Conservation (phyloP, 2,329 filamentous ascomycete genomes). For the Diaporthe sp. region DNA sequence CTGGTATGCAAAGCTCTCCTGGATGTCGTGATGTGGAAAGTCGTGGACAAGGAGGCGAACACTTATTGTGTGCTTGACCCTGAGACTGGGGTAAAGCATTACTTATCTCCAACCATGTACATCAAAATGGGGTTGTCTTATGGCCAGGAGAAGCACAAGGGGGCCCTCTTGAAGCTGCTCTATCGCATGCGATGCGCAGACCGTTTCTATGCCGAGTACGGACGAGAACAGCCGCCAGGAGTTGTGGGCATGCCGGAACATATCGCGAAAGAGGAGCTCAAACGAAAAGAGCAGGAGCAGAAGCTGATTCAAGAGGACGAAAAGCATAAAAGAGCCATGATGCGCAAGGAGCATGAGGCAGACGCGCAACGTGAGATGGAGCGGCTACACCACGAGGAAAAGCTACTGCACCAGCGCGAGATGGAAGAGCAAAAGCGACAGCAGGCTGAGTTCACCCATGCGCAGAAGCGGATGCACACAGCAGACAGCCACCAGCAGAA, state of each 20-base stretch:
- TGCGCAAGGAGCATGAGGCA: not conserved
- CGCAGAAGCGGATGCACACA: not conserved
- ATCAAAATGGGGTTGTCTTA: not conserved
- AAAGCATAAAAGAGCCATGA: not conserved
- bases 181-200: not conserved
- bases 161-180: not conserved
- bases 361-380: not conserved
- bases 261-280: not conserved
- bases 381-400: not conserved
- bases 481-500: not conserved
- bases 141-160: not conserved
- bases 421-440: not conserved
- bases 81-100: not conserved
- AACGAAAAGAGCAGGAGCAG: not conserved
- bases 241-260: not conserved
- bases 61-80: not conserved
- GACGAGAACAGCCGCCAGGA: not conserved
- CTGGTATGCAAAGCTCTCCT: not conserved
- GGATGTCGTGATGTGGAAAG: not conserved
- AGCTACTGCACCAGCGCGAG: not conserved
- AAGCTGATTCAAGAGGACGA: not conserved
- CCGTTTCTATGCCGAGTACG: not conserved
- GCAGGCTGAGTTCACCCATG: not conserved
- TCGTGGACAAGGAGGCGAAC: not conserved
- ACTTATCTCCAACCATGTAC: not conserved